Conservation (phyloP, 192 early-diverging fungal genomes). For the Phycomyces nitens region DNA sequence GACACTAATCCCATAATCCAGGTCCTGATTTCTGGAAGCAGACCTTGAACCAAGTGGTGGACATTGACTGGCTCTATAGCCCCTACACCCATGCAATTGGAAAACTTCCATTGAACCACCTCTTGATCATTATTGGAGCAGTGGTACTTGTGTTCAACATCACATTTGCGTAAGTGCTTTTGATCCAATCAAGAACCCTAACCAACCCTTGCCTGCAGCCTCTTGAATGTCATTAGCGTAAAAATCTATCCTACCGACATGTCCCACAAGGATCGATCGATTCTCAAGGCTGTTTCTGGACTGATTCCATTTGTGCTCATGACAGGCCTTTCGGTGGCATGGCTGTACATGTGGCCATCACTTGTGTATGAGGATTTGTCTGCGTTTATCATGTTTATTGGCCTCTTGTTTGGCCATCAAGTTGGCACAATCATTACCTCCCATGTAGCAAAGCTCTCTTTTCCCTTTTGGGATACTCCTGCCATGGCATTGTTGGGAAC, state of each 20-base stretch:
- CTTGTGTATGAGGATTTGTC: constrained; percentile 66
- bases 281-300: constrained; percentile 54
- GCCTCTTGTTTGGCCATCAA: constrained; percentile 76
- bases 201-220: constrained; percentile 5
- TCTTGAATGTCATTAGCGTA: constrained; percentile 24
- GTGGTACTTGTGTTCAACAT: constrained; percentile 52
- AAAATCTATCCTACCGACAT: constrained; percentile 21
- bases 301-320: constrained; percentile 61
- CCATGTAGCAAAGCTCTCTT: constrained; percentile 79
- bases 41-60: constrained; percentile 8
- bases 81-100: constrained; percentile 31
- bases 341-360: constrained; percentile 64
- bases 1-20: neutral
- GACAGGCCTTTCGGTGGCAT: constrained; percentile 53
- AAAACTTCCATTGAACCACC: constrained; percentile 50
- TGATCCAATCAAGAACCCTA: neutral
- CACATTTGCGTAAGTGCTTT: constrained; percentile 46
- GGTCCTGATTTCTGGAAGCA: constrained; percentile 27
- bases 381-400: constrained; percentile 62
- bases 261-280: constrained; percentile 49
- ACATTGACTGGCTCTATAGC: neutral
- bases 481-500: constrained; percentile 59
- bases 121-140: constrained; percentile 48
- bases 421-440: constrained; percentile 84
- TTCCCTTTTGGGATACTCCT: constrained; percentile 65